A percentile compares a stretch with the other conserved stretches of the same genome.
These are phyloP conservation scores for Bocquillonia castaneifolia DNA, from an alignment of 441 rosid species.

Conservation along the genomic window DNA sequence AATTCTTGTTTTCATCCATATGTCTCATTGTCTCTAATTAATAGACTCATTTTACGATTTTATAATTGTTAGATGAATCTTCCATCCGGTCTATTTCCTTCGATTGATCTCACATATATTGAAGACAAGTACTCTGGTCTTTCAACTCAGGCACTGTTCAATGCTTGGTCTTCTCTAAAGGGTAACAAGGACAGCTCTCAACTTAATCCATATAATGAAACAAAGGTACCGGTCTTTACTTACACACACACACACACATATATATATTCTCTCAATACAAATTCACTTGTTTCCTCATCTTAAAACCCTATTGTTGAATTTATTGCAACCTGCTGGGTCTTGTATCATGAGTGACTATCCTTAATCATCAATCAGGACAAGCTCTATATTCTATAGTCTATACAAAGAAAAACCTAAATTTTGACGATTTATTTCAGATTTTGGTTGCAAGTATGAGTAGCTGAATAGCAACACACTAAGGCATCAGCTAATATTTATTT, in stretches of 20 bases:
- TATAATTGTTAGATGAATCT: conserved; percentile 61
- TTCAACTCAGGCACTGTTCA: conserved; percentile 55
- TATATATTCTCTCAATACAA: background rate
- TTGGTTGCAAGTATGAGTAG: no score
- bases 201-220: conserved; percentile 26
- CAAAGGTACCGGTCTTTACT: conserved; percentile 45
- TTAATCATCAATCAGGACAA: conserved; percentile 1
- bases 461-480: no score
- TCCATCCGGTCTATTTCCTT: conserved; percentile 72
- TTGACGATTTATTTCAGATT: background rate
- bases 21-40: conserved; percentile 2
- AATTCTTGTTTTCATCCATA: conserved; percentile 15
- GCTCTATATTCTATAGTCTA: no score
- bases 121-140: conserved; percentile 79
- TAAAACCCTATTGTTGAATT: background rate
- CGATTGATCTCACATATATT: conserved; percentile 70
- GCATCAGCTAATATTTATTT: background rate
- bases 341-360: background rate
- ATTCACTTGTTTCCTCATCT: background rate
- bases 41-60: conserved; percentile 15
- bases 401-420: background rate
- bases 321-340: background rate
- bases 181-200: conserved; percentile 29
- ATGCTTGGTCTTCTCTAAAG: conserved; percentile 67
- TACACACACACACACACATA: no score